Percentiles rank a stretch among this genome's conserved stretches.
These are phyloP conservation scores for Diaporthe caulivora DNA, from an alignment of 2,329 filamentous ascomycete genomes.

Conservation along the genomic window DNA sequence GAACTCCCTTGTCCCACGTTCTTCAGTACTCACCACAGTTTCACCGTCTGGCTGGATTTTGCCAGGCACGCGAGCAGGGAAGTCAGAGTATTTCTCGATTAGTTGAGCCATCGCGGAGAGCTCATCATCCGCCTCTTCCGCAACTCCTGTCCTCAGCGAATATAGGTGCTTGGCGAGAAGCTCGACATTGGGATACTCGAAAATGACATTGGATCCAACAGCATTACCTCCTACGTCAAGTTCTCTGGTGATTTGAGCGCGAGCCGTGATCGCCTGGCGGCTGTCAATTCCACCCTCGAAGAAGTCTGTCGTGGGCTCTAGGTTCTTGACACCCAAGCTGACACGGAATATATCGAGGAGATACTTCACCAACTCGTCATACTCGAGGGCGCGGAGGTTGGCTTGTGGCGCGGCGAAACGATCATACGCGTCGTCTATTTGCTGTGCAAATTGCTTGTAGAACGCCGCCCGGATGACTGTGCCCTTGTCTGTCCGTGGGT, in stretches of 20 bases:
- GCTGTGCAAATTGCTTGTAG: conserved; percentile 60
- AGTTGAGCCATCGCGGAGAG: conserved; percentile 48
- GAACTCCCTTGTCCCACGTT: no score
- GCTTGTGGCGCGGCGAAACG: conserved; percentile 41
- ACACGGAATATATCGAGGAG: conserved; percentile 43
- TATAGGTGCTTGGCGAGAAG: conserved; percentile 44
- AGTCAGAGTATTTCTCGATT: conserved; percentile 54
- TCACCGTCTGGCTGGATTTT: conserved; percentile 45
- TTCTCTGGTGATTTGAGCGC: conserved; percentile 44
- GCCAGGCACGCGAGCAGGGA: conserved; percentile 45
- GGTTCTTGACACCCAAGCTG: conserved; percentile 39
- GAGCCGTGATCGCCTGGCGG: conserved; percentile 45
- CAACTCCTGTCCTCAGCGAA: conserved; percentile 42
- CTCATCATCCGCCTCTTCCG: conserved; percentile 44
- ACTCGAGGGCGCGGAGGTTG: background rate
- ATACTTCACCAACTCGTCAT: conserved; percentile 34
- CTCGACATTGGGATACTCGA: conserved; percentile 46
- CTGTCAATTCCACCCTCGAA: conserved; percentile 47
- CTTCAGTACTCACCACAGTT: conserved; percentile 46
- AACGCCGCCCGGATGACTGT: conserved; percentile 66
- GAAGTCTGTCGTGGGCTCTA: conserved; percentile 44
- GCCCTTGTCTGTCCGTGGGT: conserved; percentile 66
- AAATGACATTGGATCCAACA: conserved; percentile 47
- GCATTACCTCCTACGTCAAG: conserved; percentile 43
- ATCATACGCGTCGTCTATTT: conserved; percentile 61